Evolutionary conservation across 768 basidiomycete species (phyloP).

Genomic region (Kwoniella bestiolae): DNA sequence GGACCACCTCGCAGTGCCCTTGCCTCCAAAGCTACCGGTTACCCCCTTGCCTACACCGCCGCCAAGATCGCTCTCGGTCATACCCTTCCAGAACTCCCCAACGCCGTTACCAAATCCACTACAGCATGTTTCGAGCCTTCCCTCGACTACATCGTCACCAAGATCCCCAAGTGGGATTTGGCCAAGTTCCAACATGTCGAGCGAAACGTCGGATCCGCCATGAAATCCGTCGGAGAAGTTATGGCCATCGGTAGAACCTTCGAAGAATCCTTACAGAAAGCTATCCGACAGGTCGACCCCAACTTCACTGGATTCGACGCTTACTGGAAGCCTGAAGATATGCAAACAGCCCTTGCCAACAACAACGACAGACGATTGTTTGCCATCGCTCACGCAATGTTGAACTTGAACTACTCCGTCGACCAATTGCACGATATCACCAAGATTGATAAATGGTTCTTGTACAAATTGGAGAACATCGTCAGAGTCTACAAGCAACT

Average conservation of each 20-base stretch:
- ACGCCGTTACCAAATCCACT: constrained; percentile 98
- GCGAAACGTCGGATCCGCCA: constrained; percentile 91
- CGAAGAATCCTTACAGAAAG: constrained; percentile 97
- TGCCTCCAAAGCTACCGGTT: constrained; percentile 98
- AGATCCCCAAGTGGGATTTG: constrained; percentile 99
- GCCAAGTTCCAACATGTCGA: constrained; percentile 96
- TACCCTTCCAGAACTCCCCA: constrained; percentile 95
- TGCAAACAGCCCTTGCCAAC: constrained; percentile 74
- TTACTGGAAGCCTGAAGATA: constrained; percentile 82
- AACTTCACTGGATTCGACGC: constrained; percentile 96
- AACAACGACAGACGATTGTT: constrained; percentile 97
- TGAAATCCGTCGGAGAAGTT: constrained; percentile 99
- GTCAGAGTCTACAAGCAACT: constrained; percentile 81
- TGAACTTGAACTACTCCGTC: constrained; percentile 85
- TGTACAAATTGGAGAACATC: constrained; percentile 99
- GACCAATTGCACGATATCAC: constrained; percentile 89
- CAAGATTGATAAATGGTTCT: constrained; percentile 99
- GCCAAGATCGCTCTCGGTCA: constrained; percentile 98
- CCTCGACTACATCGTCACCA: constrained; percentile 98
- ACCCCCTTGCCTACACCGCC: constrained; percentile 97
- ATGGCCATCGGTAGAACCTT: constrained; percentile 99
- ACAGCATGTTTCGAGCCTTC: constrained; percentile 99
- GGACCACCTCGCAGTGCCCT: constrained; percentile 87
- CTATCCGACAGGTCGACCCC: constrained; percentile 95
- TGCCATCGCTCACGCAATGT: constrained; percentile 97